phyloP scores from a whole-genome alignment of 441 rosid genomes.

The Populus tomentosa region DNA sequence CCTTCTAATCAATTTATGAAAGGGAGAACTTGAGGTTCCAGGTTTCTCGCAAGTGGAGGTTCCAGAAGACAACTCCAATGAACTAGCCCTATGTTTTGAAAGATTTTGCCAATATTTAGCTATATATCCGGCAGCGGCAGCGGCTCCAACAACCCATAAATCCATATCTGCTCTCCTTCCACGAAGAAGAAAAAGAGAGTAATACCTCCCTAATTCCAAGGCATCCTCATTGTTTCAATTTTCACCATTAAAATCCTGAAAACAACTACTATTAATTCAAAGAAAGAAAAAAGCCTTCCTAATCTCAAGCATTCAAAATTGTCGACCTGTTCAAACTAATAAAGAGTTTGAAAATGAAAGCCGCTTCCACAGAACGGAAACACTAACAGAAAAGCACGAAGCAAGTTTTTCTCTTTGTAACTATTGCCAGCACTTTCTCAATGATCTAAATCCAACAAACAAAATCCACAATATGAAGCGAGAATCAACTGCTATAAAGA shows the following conservation, averaged over 20 bases:
- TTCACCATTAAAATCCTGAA: slow-evolving; percentile 20
- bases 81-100: slow-evolving; percentile 26
- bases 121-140: slow-evolving; percentile 68
- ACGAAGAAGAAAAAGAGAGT: background rate
- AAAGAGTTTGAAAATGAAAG: background rate
- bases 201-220: slow-evolving; percentile 24
- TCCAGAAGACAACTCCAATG: slow-evolving; percentile 28
- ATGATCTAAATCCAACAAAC: background rate
- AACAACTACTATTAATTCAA: slow-evolving; percentile 21
- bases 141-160: slow-evolving; percentile 61
- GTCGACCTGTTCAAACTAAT: background rate
- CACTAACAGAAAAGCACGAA: background rate
- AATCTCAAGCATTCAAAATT: background rate
- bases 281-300: background rate
- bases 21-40: slow-evolving; percentile 24
- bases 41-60: slow-evolving; percentile 27
- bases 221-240: slow-evolving; percentile 14
- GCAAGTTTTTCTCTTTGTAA: slow-evolving; percentile 1
- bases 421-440: background rate
- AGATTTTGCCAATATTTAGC: slow-evolving; percentile 47
- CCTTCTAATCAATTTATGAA: slow-evolving; percentile 23
- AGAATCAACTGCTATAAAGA: slow-evolving; percentile 4
- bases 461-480: slow-evolving; percentile 5
- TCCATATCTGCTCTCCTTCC: slow-evolving; percentile 47
- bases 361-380: background rate